Evolutionary conservation across 2,329 filamentous ascomycete genomes (phyloP).

Genomic region (Venturia aucupariae): DNA sequence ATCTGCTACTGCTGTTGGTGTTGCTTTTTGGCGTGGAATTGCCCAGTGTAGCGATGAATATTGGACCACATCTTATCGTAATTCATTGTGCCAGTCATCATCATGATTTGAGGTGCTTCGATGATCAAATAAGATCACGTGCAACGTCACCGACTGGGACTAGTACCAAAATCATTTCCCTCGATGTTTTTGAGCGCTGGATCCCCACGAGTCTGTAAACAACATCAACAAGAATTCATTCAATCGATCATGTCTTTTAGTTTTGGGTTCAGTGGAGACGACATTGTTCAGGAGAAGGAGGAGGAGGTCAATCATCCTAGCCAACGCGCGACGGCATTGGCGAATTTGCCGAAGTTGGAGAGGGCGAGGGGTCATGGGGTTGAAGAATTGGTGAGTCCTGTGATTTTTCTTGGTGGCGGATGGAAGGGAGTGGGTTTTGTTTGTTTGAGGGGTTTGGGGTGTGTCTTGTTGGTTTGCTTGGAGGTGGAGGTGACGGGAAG

Average conservation of each 20-base stretch:
- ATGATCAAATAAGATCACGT: too few relatives aligned
- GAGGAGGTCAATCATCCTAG: neutral
- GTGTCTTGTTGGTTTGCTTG: too few relatives aligned
- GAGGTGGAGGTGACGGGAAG: too few relatives aligned
- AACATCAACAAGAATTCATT: neutral
- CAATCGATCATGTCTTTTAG: slow-evolving; percentile 9
- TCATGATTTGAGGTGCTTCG: neutral
- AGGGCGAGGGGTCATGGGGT: slow-evolving; percentile 10
- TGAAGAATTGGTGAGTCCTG: slow-evolving; percentile 8
- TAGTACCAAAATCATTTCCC: neutral
- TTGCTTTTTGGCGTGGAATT: neutral
- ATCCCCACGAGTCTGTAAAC: neutral
- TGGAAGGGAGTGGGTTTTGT: too few relatives aligned
- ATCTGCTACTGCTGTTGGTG: neutral
- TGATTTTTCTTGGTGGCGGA: too few relatives aligned
- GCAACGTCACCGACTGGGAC: too few relatives aligned
- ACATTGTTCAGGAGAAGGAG: neutral
- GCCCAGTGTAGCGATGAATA: neutral
- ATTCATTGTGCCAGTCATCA: neutral
- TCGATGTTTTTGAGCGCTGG: too few relatives aligned
- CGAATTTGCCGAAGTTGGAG: neutral
- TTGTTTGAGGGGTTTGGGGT: too few relatives aligned
- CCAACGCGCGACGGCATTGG: neutral
- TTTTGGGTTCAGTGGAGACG: slow-evolving; percentile 12
- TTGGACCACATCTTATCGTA: neutral